These are phyloP conservation scores for Camellia oleifera DNA, from an alignment of 179 eudicot species.

Conservation along the genomic window DNA sequence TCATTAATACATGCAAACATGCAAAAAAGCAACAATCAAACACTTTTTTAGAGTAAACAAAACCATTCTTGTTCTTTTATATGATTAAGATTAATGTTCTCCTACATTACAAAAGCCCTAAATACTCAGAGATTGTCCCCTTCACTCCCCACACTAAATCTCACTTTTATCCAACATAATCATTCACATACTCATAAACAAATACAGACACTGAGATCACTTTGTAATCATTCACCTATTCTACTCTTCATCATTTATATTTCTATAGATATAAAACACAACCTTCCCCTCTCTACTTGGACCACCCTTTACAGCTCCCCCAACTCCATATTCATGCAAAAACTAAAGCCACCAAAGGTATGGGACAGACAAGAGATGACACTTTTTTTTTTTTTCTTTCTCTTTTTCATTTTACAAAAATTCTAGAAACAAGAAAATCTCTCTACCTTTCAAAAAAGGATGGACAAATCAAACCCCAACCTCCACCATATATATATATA, in stretches of 20 bases:
- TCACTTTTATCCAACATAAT: conserved; percentile 20
- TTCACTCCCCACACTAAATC: conserved; percentile 19
- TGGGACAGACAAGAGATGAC: no score
- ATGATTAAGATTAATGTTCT: neutral
- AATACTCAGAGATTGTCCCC: conserved; percentile 16
- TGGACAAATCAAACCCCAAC: no score
- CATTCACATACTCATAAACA: neutral
- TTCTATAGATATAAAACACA: neutral
- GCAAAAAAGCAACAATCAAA: neutral
- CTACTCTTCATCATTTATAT: neutral
- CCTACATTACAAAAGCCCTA: neutral
- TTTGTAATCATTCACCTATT: neutral
- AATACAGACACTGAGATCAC: neutral
- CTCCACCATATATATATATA: no score
- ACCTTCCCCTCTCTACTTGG: neutral
- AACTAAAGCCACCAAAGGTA: no score
- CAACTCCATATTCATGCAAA: no score
- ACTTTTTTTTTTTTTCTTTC: no score
- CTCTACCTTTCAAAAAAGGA: no score
- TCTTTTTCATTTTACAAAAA: no score
- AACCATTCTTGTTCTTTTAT: neutral
- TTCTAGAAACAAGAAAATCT: no score
- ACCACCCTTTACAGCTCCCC: conserved; percentile 4
- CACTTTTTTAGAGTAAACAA: neutral
- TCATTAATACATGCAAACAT: neutral